phyloP scores from a whole-genome alignment of 495 filamentous ascomycete genomes.

The Penicillium simplicissimum region DNA sequence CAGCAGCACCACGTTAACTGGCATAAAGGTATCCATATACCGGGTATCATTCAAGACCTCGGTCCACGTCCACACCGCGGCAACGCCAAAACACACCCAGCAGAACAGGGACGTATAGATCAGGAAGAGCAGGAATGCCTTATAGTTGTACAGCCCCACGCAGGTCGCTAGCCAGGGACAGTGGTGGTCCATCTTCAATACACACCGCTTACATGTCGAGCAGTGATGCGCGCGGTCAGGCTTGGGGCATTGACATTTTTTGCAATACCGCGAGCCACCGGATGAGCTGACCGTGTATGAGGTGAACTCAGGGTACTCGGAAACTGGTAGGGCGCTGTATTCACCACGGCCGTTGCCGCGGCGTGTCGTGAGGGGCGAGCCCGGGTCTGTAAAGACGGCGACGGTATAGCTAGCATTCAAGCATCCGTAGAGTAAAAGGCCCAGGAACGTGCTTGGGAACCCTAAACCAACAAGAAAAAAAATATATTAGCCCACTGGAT shows the following conservation, averaged over 20 bases:
- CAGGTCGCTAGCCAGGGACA: constrained; percentile 98
- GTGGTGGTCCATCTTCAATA: constrained; percentile 99
- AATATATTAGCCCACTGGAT: neutral
- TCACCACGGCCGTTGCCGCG: constrained; percentile 36
- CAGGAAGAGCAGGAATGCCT: constrained; percentile 90
- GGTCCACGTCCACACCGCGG: constrained; percentile 74
- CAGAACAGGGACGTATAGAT: constrained; percentile 89
- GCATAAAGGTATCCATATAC: constrained; percentile 68
- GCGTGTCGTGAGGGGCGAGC: constrained; percentile 58
- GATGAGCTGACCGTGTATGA: constrained; percentile 87
- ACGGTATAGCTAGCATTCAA: constrained; percentile 86
- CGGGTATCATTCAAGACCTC: constrained; percentile 70
- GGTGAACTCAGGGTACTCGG: constrained; percentile 60
- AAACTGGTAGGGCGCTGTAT: constrained; percentile 65
- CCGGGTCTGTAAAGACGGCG: constrained; percentile 90
- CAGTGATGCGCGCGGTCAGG: constrained; percentile 97
- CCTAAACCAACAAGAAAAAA: constrained; percentile 24
- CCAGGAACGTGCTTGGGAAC: constrained; percentile 53
- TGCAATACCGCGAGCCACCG: constrained; percentile 85
- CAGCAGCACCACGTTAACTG: constrained; percentile 87
- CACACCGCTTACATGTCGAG: constrained; percentile 86
- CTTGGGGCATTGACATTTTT: constrained; percentile 92
- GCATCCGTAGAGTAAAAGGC: constrained; percentile 70
- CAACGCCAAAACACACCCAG: constrained; percentile 72
- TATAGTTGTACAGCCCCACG: constrained; percentile 92